Evolutionary conservation across 2,329 filamentous ascomycete genomes (phyloP), one percentile per base, ranked within the genome.

Genomic region (Mollisia scopiformis): DNA sequence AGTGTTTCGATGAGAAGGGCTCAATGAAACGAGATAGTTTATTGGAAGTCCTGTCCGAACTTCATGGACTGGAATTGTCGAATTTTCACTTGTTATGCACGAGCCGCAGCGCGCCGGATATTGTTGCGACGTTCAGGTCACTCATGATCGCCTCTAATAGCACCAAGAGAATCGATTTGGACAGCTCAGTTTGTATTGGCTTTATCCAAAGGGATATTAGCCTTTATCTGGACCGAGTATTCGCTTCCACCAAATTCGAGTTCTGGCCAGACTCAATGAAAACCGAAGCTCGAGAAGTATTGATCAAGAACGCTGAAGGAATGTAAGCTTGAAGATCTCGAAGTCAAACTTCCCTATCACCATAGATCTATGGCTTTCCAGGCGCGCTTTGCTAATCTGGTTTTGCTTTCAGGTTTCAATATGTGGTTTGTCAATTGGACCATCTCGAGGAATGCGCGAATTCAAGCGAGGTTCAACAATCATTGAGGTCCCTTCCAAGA

Each of bases 371-470:
- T n/a, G n/a, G n/a, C n/a, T n/a, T n/a, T n/a, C n/a, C n/a, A n/a
- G n/a, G n/a, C n/a, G n/a, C n/a, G n/a, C n/a, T n/a, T n/a, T n/a
- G n/a, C n/a, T n/a, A n/a, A n/a, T n/a, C n/a, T n/a, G n/a, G n/a
- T n/a, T n/a, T n/a, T n/a, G n/a, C n/a, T n/a, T n/a, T 21, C 28
- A 70, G 71, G 72, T 73, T 71, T 35, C 63, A 66, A 60, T 74
- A 64, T 63, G 66, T 63, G 21, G 53, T 58, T 14, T 72, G 66
- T 59, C 72, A 75, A 59, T 52, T 74, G 19, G 69, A 73, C 33
- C 43, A 53, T 10, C 53, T 58, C 7, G n/a, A 14, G 25, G 1
- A 11, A 21, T 25, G 46, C 21, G 25, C 23, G 10, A 61, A 3
- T 23, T 46, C 47, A 14, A 30, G 6, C 1, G 53, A 33, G 33